Base-by-base conservation (phyloP, 148 eudicot genomes). In the Cornus florida region DNA sequence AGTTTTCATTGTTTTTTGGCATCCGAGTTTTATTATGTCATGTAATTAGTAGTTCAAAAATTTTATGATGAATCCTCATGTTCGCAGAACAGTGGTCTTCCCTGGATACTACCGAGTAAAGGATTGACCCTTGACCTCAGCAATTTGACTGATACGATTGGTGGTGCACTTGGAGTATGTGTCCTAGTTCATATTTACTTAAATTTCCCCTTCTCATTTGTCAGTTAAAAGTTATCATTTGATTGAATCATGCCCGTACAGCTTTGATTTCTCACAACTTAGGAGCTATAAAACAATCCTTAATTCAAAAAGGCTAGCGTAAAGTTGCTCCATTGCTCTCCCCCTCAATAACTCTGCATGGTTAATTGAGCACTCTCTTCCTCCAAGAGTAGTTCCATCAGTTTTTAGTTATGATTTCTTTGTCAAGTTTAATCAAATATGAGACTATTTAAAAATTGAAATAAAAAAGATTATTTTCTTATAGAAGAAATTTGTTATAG, bases 31-130 rank as follows among this genome's bases (percentile, higher is more conserved):
- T 38, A 35, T 76, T 67, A 39, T 31, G 24, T 50, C 1, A 33
- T n/a, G 28, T 2, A 35, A 8, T 23, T 16, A 0, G 24, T 19
- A 3, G 23, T 43, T 70, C 74, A 43, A 72, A 82, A 80, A 0
- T 41, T 75, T 75, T 67, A 72, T 73, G 53, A 72, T 64, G 23
- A 69, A 6, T 75, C 48, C 60, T 71, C 70, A 56, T 79, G 74
- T 81, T 68, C 92, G 87, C 99, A 96, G 99, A 96, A 89, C 82
- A 94, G 99, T 77, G 91, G 95, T 74, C 94, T 96, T 82, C 99
- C 98, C 33, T 96, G 99, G 99, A 69, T 89, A 64, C 48, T 22
- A 78, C 99, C 99, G 8, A 88, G 88, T 82, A 96, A 92, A 86
- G n/a, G 89, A 38, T 84, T 90, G 71, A 84, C 87, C 77, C 67